Base-by-base conservation (phyloP, 2,329 filamentous ascomycete species). In the Knufia fluminis region DNA sequence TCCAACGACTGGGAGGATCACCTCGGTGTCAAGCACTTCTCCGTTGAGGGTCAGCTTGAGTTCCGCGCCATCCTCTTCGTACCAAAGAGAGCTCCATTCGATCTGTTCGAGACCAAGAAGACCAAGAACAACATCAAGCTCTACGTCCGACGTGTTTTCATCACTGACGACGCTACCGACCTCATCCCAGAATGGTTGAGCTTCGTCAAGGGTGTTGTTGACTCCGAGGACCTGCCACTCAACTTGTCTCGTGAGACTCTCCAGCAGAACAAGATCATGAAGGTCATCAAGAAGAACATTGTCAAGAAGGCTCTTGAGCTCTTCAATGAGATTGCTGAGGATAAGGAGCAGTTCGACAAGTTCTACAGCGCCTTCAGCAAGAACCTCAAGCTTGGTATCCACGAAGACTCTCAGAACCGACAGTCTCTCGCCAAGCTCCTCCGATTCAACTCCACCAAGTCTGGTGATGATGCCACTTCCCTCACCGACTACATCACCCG, bases 91-190 rank as follows among this genome's bases (percentile, higher is more conserved):
- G 92, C 92, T 72, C 92, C 92, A 64, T 98, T 98, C 73, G 92
- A 98, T 68, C 86, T 98, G 57, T 98, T 98, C 72, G 92, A 98
- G 86, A 96, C 91, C 70, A 98, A 98, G 88, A 95, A 96, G 86
- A 96, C 91, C 69, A 98, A 98, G 89, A 98, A 97, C 86, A 98
- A 98, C 86, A 97, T 98, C 83, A 98, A 98, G 85, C 85, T 98
- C 64, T 98, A 98, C 77, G 92, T 98, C 67, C 91, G 92, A 72
- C 92, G 92, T 71, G 92, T 98, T 73, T 98, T 98, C 86, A 98
- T 98, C 80, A 98, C 92, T 54, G 92, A 98, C 62, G 92, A 98
- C 72, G 92, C 92, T 64, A 97, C 92, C 63, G 92, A 98, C 71
- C 85, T 98, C 75, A 94, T 98, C 60, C 92, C 92, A 54, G 92